Conservation (phyloP, 495 filamentous ascomycete species). For the Penicillium angulare region DNA sequence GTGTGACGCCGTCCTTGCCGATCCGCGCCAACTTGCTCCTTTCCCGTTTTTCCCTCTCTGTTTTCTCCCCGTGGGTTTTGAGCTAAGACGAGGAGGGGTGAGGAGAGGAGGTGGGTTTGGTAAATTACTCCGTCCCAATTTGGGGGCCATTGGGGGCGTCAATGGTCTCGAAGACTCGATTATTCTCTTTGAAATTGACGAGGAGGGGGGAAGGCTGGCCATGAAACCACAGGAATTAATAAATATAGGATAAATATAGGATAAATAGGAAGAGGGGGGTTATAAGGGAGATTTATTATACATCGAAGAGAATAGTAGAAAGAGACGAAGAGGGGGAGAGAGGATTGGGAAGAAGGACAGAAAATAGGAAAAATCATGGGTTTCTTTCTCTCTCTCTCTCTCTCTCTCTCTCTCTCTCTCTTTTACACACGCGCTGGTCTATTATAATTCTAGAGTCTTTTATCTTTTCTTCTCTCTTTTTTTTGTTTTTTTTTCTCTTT, state of each 20-base stretch:
- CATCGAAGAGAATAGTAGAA: neutral
- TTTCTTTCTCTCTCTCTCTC: slow-evolving; percentile 6
- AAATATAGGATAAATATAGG: no score
- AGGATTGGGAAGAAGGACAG: no score
- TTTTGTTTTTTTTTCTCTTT: slow-evolving; percentile 4
- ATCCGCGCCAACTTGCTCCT: slow-evolving; percentile 41
- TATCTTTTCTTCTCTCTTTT: slow-evolving; percentile 1
- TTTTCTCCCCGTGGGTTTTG: neutral
- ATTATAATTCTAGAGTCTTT: neutral
- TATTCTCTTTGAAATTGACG: neutral
- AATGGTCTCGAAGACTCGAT: neutral
- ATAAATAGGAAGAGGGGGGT: no score
- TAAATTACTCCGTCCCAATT: neutral
- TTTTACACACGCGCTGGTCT: neutral
- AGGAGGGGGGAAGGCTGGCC: neutral
- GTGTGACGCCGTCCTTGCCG: slow-evolving; percentile 37
- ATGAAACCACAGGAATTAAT: no score
- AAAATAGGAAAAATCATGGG: no score
- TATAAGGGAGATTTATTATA: neutral
- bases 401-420: neutral
- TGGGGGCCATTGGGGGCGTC: neutral
- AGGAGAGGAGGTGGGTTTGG: neutral
- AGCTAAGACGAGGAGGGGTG: neutral
- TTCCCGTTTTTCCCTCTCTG: slow-evolving; percentile 10
- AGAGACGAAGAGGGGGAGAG: neutral